Conservation (phyloP, 2,329 filamentous ascomycete species). For the Phialophora chinensis region DNA sequence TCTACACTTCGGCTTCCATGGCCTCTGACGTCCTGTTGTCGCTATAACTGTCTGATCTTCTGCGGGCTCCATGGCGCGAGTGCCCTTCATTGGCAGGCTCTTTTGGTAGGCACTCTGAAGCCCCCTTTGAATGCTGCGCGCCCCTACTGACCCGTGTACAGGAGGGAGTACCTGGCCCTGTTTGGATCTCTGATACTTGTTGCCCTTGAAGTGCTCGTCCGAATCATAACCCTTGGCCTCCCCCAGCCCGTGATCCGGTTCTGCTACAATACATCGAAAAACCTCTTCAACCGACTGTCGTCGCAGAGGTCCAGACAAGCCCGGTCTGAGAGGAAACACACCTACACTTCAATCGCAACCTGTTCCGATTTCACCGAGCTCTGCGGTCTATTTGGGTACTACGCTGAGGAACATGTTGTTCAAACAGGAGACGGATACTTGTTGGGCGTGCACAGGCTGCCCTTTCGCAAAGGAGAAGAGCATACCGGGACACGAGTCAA, state of each 20-base stretch:
- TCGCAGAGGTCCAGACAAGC: slow-evolving; percentile 72
- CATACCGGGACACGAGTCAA: slow-evolving; percentile 71
- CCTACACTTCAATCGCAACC: slow-evolving; percentile 79
- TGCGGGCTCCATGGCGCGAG: slow-evolving; percentile 55
- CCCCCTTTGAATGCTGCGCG: neutral
- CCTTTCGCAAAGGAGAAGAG: slow-evolving; percentile 70
- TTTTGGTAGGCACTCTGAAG: slow-evolving; percentile 51
- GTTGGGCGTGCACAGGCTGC: slow-evolving; percentile 84
- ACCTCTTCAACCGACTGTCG: slow-evolving; percentile 79
- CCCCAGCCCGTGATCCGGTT: slow-evolving; percentile 80
- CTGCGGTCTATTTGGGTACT: slow-evolving; percentile 89
- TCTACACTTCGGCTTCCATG: slow-evolving; percentile 10
- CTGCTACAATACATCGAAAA: slow-evolving; percentile 81
- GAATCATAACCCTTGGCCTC: slow-evolving; percentile 84
- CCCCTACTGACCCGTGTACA: slow-evolving; percentile 44
- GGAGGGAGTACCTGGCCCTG: slow-evolving; percentile 86
- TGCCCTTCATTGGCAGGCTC: slow-evolving; percentile 69
- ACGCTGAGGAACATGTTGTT: slow-evolving; percentile 93
- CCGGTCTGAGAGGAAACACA: slow-evolving; percentile 70
- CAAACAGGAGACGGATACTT: slow-evolving; percentile 94
- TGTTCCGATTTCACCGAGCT: slow-evolving; percentile 92
- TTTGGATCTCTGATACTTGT: slow-evolving; percentile 83
- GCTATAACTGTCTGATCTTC: slow-evolving; percentile 7
- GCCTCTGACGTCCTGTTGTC: slow-evolving; percentile 29
- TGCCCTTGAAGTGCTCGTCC: slow-evolving; percentile 78